Conservation (phyloP, 2,329 filamentous ascomycete genomes). For the Ophiostoma pallidulum region DNA sequence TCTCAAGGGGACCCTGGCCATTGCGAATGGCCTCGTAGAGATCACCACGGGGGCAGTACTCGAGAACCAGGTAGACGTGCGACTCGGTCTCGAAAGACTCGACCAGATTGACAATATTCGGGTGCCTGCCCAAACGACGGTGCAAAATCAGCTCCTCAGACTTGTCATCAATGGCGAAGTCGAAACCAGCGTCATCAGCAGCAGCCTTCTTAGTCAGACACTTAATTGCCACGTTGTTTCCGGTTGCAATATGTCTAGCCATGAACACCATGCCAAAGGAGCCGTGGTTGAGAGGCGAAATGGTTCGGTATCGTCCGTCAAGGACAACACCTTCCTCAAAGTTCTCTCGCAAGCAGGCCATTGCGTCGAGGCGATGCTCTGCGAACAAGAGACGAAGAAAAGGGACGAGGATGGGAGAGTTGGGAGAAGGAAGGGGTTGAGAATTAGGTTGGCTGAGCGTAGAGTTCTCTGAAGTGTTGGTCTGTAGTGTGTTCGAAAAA, state of each 20-base stretch:
- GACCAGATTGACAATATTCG: constrained; percentile 88
- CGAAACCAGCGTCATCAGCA: constrained; percentile 47
- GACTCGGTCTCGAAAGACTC: constrained; percentile 86
- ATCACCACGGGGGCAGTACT: constrained; percentile 92
- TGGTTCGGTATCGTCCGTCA: constrained; percentile 80
- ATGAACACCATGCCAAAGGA: constrained; percentile 99
- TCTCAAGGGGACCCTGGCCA: constrained; percentile 80
- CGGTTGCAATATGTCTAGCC: constrained; percentile 69
- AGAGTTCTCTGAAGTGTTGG: not conserved
- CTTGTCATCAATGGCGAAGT: constrained; percentile 69
- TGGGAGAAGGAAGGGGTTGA: constrained; percentile 3
- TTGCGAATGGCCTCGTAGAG: constrained; percentile 94
- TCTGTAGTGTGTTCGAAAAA: constrained; percentile 21
- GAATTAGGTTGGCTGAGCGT: constrained; percentile 4
- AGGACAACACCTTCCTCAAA: constrained; percentile 73
- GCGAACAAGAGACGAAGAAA: constrained; percentile 16
- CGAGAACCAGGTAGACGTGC: constrained; percentile 85
- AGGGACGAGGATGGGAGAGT: constrained; percentile 1
- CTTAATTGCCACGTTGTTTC: constrained; percentile 85
- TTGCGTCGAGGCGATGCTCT: constrained; percentile 21
- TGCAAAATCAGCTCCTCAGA: constrained; percentile 77
- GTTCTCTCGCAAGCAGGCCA: constrained; percentile 82
- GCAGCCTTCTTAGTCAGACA: constrained; percentile 79
- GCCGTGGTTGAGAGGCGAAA: constrained; percentile 93
- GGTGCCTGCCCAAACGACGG: constrained; percentile 65